Conservation (phyloP, 805 yeast species). For the Saturnispora diversa region DNA sequence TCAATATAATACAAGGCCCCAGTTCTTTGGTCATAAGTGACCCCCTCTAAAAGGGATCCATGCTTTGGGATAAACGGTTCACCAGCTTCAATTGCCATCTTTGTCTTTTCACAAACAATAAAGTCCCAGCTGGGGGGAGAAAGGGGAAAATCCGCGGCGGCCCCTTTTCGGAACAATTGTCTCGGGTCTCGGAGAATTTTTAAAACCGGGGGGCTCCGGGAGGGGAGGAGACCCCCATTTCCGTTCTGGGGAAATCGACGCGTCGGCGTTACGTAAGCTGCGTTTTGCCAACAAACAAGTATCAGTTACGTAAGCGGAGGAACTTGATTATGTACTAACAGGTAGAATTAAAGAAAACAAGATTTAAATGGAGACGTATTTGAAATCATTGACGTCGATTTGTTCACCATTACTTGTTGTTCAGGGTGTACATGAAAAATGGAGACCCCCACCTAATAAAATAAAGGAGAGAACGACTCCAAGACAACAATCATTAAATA, state of each 20-base stretch:
- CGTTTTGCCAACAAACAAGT: too few species aligned
- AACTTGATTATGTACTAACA: too few species aligned
- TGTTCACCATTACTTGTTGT: slow-evolving; percentile 34
- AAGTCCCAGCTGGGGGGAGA: background rate
- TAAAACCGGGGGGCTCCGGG: too few species aligned
- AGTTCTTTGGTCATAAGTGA: slow-evolving; percentile 51
- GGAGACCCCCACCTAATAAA: slow-evolving; percentile 3
- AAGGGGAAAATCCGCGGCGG: background rate
- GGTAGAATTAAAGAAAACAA: too few species aligned
- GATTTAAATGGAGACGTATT: slow-evolving; percentile 34
- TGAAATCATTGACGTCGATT: slow-evolving; percentile 28
- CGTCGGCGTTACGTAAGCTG: too few species aligned
- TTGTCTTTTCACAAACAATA: background rate
- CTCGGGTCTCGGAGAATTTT: too few species aligned
- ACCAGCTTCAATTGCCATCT: slow-evolving; percentile 5
- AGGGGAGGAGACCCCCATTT: too few species aligned
- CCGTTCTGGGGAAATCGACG: too few species aligned
- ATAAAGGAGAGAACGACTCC: slow-evolving; percentile 4
- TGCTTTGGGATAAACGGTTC: slow-evolving; percentile 23
- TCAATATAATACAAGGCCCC: slow-evolving; percentile 46
- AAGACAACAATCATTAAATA: slow-evolving; percentile 12
- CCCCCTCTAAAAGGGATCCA: slow-evolving; percentile 56
- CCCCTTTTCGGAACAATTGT: too few species aligned
- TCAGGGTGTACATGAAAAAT: slow-evolving; percentile 32
- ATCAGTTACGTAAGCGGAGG: background rate